Conservation (phyloP, 2,329 filamentous ascomycete genomes). For the Sporothrix pallida region DNA sequence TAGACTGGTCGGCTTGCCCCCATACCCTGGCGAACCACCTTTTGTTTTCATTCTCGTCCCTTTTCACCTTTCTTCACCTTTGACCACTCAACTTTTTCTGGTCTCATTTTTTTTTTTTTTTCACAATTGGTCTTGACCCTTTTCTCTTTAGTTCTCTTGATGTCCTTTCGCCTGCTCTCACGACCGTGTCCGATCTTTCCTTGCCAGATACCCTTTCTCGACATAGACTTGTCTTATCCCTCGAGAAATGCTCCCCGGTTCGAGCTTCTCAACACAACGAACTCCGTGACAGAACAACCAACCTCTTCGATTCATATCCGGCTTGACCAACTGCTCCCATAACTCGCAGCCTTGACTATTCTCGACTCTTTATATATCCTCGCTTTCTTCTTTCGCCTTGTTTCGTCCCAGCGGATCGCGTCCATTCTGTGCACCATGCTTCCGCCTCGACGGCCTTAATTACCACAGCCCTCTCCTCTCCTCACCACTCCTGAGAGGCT, state of each 20-base stretch:
- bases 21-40: not conserved
- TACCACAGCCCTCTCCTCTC: conserved; percentile 4
- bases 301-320: not conserved
- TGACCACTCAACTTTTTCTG: not conserved
- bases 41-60: conserved; percentile 14
- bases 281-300: not conserved
- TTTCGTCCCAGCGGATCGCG: not conserved
- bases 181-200: not conserved
- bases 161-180: not conserved
- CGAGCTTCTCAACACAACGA: not conserved
- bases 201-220: not conserved
- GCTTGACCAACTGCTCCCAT: too few relatives aligned
- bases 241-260: not conserved
- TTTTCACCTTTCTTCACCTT: conserved; percentile 1
- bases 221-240: not conserved
- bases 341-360: not conserved
- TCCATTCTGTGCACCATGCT: conserved; percentile 33
- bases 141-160: not conserved
- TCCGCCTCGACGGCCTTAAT: conserved; percentile 28
- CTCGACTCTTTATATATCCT: not conserved
- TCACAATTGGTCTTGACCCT: not conserved
- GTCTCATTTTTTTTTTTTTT: too few relatives aligned
- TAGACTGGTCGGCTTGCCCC: not conserved
- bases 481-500: conserved; percentile 16
- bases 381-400: not conserved